Percentiles rank a stretch among this genome's conserved stretches.
These are phyloP conservation scores for Metschnikowia lachancei DNA, from an alignment of 805 yeast species.

Conservation along the genomic window DNA sequence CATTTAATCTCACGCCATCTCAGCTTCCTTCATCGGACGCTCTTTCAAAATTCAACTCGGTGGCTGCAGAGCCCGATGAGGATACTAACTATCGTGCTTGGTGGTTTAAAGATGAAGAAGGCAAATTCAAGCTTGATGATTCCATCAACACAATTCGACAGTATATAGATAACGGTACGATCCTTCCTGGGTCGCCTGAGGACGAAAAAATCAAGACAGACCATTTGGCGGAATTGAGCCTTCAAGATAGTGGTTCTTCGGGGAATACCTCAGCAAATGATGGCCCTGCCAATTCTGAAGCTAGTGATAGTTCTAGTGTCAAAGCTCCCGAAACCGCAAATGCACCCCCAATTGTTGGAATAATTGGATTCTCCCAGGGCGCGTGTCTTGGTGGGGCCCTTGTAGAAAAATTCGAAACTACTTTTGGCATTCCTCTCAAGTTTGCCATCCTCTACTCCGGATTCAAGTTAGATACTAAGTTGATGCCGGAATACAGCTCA, in stretches of 20 bases:
- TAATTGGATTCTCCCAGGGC: constrained; percentile 93
- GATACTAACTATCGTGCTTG: constrained; percentile 56
- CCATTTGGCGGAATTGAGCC: background rate
- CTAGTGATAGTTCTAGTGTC: background rate
- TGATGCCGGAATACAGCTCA: constrained; percentile 24
- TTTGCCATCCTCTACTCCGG: constrained; percentile 81
- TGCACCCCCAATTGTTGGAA: constrained; percentile 69
- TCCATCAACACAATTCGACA: constrained; percentile 48
- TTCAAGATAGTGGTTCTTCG: background rate
- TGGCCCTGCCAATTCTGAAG: background rate
- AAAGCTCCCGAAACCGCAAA: background rate
- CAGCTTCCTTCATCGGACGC: constrained; percentile 74
- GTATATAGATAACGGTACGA: constrained; percentile 57
- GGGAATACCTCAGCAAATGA: background rate
- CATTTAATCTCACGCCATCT: constrained; percentile 57
- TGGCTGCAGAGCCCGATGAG: constrained; percentile 30
- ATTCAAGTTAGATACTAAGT: constrained; percentile 34
- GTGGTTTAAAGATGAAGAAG: constrained; percentile 64
- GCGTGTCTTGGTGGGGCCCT: constrained; percentile 80
- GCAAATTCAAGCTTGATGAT: constrained; percentile 43
- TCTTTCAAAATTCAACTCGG: constrained; percentile 48
- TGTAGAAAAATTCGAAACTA: constrained; percentile 53
- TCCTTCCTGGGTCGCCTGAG: constrained; percentile 28
- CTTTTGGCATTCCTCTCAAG: constrained; percentile 53
- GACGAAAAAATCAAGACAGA: constrained; percentile 21